A percentile compares a stretch with the other conserved stretches of the same genome.
Conservation (phyloP, 1,139 yeast genomes). For the Hemisphaericaspora xylofermentans region DNA sequence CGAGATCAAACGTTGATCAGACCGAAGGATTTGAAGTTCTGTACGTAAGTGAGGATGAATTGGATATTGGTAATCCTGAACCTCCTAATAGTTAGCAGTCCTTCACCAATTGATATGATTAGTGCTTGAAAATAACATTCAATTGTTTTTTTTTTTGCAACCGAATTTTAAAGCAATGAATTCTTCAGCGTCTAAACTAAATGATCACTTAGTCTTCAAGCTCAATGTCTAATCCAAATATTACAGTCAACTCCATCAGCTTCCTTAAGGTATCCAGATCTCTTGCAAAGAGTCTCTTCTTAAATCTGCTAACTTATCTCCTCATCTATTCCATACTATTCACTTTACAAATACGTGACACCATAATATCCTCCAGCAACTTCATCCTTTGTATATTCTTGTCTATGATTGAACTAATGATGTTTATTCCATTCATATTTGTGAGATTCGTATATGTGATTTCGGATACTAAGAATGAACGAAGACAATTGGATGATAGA, state of each 20-base stretch:
- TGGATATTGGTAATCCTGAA: slow-evolving; percentile 2
- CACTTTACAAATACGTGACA: slow-evolving; percentile 8
- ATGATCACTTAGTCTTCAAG: no score
- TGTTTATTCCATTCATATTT: slow-evolving; percentile 7
- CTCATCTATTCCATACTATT: slow-evolving; percentile 7
- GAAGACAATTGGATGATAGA: slow-evolving; percentile 8
- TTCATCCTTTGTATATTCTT: slow-evolving; percentile 2
- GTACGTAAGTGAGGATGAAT: slow-evolving; percentile 2
- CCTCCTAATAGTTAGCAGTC: neutral
- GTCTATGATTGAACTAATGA: slow-evolving; percentile 4
- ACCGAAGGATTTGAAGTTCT: slow-evolving; percentile 10
- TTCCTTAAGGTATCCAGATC: slow-evolving; percentile 7
- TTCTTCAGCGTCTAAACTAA: slow-evolving; percentile 3
- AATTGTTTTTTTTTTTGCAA: slow-evolving; percentile 7
- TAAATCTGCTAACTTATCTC: slow-evolving; percentile 9
- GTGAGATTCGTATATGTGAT: slow-evolving; percentile 8
- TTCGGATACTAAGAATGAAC: slow-evolving; percentile 6
- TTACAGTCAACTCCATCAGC: slow-evolving; percentile 6
- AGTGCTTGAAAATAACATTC: neutral
- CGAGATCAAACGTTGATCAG: slow-evolving; percentile 1
- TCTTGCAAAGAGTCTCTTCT: slow-evolving; percentile 7
- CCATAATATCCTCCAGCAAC: slow-evolving; percentile 3
- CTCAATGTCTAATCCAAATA: neutral
- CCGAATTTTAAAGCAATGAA: slow-evolving; percentile 4
- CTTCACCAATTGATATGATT: no score